Evolutionary conservation across 2,329 filamentous ascomycete species (phyloP), one percentile per base, ranked within the genome.

Genomic region (Rhinocladiella similis): DNA sequence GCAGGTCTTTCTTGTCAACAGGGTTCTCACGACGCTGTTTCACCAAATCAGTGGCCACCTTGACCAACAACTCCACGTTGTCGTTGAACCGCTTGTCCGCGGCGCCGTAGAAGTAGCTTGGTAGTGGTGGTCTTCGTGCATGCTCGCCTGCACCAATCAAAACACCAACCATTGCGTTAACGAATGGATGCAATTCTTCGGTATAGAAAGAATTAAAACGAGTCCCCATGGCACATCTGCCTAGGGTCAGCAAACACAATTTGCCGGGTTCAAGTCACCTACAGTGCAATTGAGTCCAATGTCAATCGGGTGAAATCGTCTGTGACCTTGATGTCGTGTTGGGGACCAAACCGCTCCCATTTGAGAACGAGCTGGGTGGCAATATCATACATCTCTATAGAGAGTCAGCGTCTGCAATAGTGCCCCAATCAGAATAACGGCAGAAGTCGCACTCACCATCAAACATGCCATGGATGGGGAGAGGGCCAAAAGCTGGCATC

Each of bases 141-240:
- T 83, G 77, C 6, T 71, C 73, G 29, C 59, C 82, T 5, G 78
- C 81, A 58, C 85, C 84, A 12, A 69, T 65, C 1, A 91, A 73
- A 50, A 87, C 82, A n/a, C 77, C 77, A 1, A 77, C 77, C 87
- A 91, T 89, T 36, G 85, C 82, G 39, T 77, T 69, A 38, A 90
- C 77, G 63, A 91, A 91, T 0, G 87, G 87, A 62, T 91, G 88
- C 68, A 87, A 73, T 5, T 83, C 77, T 13, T 88, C 81, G 29
- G 78, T 77, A 66, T 91, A 91, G 71, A 86, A 90, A 1, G 82
- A 86, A 71, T 91, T 90, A 77, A 91, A 90, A 19, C 88, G 83
- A 57, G 79, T 86, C 36, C 82, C 82, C 83, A 89, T 87, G 14
- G 83, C 76, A 68, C 86, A 88, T 33, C 47, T 50, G 18, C n/a